These are phyloP conservation scores for Strobilomyces confusus DNA, from an alignment of 768 basidiomycete species.

Conservation along the genomic window DNA sequence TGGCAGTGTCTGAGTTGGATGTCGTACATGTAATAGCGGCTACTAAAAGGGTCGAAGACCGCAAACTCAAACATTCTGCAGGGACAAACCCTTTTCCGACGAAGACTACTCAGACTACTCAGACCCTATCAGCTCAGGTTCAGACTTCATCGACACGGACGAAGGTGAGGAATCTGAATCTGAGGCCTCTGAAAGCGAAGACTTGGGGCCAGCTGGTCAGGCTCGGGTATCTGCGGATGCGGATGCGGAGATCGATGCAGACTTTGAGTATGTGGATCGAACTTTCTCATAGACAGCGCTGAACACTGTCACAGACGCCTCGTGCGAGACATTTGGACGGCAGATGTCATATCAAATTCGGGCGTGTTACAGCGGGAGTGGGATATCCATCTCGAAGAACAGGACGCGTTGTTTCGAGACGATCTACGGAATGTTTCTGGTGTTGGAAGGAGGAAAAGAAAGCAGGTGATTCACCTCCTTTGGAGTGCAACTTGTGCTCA, in stretches of 20 bases:
- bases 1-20: no score
- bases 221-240: not conserved
- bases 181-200: constrained; percentile 11
- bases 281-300: no score
- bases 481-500: not conserved
- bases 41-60: no score
- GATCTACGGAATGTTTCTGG: constrained; percentile 64
- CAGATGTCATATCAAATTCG: constrained; percentile 14
- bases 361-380: constrained; percentile 8
- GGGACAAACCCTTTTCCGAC: constrained; percentile 7
- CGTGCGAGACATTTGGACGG: constrained; percentile 2
- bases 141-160: constrained; percentile 5
- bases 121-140: constrained; percentile 5
- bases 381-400: constrained; percentile 40
- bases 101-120: not conserved
- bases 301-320: not conserved
- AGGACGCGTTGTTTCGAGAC: constrained; percentile 66
- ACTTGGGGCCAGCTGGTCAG: constrained; percentile 1
- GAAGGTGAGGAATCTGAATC: constrained; percentile 5
- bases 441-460: constrained; percentile 50
- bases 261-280: constrained; percentile 17
- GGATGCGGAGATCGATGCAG: constrained; percentile 18
- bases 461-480: constrained; percentile 35
- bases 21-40: no score
- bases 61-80: no score